A percentile compares a stretch with the other conserved stretches of the same genome.
These are phyloP conservation scores for Spizellomyces punctatus DNA, from an alignment of 192 early-diverging fungal species.

Conservation along the genomic window DNA sequence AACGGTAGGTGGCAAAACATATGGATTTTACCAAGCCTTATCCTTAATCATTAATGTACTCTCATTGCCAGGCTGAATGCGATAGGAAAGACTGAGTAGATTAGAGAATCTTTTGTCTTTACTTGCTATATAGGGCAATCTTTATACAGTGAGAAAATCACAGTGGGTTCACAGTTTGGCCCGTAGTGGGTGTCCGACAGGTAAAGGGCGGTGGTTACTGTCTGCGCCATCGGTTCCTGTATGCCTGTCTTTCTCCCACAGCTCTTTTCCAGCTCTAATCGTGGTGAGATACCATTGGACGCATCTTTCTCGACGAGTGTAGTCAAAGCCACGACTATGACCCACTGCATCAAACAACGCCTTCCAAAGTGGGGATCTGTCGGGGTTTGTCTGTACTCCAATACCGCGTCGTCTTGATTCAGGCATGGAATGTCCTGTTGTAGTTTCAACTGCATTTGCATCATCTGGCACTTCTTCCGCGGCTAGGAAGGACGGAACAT, in stretches of 20 bases:
- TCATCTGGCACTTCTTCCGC: slow-evolving; percentile 10
- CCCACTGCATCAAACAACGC: slow-evolving; percentile 26
- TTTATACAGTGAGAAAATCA: too few species aligned
- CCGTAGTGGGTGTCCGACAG: too few species aligned
- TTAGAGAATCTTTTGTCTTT: too few species aligned
- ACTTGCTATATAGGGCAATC: too few species aligned
- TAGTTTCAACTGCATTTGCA: neutral
- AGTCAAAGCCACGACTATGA: slow-evolving; percentile 26
- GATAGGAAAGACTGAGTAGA: slow-evolving; percentile 41
- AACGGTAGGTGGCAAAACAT: slow-evolving; percentile 59
- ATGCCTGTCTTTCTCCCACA: too few species aligned
- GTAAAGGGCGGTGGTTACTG: too few species aligned
- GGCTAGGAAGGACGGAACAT: slow-evolving; percentile 4
- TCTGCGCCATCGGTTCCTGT: too few species aligned
- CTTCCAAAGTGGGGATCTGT: slow-evolving; percentile 24
- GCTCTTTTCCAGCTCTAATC: too few species aligned
- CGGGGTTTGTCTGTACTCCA: slow-evolving; percentile 18
- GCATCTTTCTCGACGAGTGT: slow-evolving; percentile 25
- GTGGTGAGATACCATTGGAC: slow-evolving; percentile 24
- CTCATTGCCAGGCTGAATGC: slow-evolving; percentile 50
- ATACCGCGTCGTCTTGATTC: neutral
- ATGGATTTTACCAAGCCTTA: neutral
- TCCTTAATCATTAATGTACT: slow-evolving; percentile 22
- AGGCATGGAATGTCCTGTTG: neutral
- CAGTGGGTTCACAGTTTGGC: too few species aligned